Base-by-base conservation (phyloP, 1,284 basidiomycete genomes). In the Naganishia cerealis region DNA sequence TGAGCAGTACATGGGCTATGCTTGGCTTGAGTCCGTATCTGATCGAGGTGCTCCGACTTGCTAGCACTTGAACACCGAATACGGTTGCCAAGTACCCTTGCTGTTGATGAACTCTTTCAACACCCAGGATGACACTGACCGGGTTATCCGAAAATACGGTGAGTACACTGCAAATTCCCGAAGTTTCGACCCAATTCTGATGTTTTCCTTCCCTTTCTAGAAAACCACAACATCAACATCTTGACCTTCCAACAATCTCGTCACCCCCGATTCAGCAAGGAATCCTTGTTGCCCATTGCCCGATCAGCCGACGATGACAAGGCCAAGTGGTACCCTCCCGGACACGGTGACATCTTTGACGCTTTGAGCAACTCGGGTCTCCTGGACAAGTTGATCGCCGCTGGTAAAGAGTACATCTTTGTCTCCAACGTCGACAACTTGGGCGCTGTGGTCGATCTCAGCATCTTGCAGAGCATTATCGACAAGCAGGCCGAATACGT, bases 81-180 rank as follows among this genome's bases (percentile, higher is more conserved):
- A 54, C 52, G 56, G 57, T 13, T 59, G 56, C 74, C 96, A 86
- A 82, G 94, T 98, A 56, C 94, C 95, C 16, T 91, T 99, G 80
- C 95, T 98, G 83, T 88, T 99, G 79, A 99, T 99, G 95, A 98
- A 96, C 78, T 97, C 94, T 72, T 98, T 99, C 88, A 98, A 99
- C 86, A 98, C 96, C 52, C 94, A 95, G 80, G 93, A 95, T 65
- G 94, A 96, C 81, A 96, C 94, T 57, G 86, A 92, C 68, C 90
- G 94, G 71, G 96, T 98, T 84, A 99, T 99, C 84, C 96, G 98
- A 82, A 99, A 99, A 84, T 99, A 99, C 82, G 92, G 68, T 67
- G 48, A 66, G 68, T 62, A 24, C 29, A 6, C 16, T 16, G 50
- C 13, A 18, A 18, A 13, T 18, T 12, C 12, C 16, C 90, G 57